phyloP scores from a whole-genome alignment of 768 basidiomycete species.

The Postia placenta region DNA sequence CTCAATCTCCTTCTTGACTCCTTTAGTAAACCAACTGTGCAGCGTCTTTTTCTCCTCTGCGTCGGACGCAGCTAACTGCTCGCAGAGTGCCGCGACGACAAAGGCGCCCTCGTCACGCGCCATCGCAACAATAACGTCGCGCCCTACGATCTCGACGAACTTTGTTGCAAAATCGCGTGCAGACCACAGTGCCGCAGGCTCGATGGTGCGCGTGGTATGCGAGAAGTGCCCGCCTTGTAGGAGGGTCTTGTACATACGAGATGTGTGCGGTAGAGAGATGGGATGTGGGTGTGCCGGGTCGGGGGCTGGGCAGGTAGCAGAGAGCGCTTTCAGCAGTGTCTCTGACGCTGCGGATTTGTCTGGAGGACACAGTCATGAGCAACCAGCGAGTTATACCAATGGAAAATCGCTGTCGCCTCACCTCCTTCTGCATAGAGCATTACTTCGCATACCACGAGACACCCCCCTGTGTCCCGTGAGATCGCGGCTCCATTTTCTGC shows the following conservation, averaged over 20 bases:
- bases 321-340: slow-evolving; percentile 54
- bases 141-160: slow-evolving; percentile 51
- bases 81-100: slow-evolving; percentile 67
- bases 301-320: slow-evolving; percentile 48
- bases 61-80: slow-evolving; percentile 29
- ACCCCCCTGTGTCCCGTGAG: slow-evolving; percentile 72
- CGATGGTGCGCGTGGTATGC: slow-evolving; percentile 49
- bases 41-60: slow-evolving; percentile 38
- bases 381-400: no score
- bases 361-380: slow-evolving; percentile 25
- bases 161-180: slow-evolving; percentile 49
- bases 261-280: slow-evolving; percentile 78
- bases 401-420: slow-evolving; percentile 28
- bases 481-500: slow-evolving; percentile 53
- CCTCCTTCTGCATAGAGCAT: slow-evolving; percentile 86
- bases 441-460: slow-evolving; percentile 71
- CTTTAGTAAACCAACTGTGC: slow-evolving; percentile 52
- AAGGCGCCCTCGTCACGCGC: slow-evolving; percentile 64
- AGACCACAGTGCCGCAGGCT: slow-evolving; percentile 49
- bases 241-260: slow-evolving; percentile 82
- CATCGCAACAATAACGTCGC: slow-evolving; percentile 47
- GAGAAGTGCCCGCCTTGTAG: slow-evolving; percentile 89
- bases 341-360: slow-evolving; percentile 65
- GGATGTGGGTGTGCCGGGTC: slow-evolving; percentile 50
- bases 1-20: slow-evolving; percentile 42